Evolutionary conservation across 2,329 filamentous ascomycete species (phyloP).

Genomic region (Pseudopithomyces maydicus): DNA sequence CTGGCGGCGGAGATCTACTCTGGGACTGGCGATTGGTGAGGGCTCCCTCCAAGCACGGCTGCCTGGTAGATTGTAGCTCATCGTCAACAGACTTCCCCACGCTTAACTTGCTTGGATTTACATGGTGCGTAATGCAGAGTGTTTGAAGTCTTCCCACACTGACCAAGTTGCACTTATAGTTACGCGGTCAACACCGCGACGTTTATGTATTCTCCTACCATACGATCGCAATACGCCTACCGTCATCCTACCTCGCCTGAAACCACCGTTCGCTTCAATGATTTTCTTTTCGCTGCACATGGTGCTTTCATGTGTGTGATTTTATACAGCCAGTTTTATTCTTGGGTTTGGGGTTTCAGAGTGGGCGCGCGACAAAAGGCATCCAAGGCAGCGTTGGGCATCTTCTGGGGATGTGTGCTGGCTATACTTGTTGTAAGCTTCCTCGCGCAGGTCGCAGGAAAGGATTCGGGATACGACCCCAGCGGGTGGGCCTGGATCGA

Average conservation of each 20-base stretch:
- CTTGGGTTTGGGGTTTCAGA: constrained; percentile 75
- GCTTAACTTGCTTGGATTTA: constrained; percentile 73
- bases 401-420: constrained; percentile 71
- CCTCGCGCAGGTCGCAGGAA: constrained; percentile 50
- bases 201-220: constrained; percentile 78
- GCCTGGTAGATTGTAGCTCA: background rate
- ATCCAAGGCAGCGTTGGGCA: constrained; percentile 67
- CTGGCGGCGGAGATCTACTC: constrained; percentile 74
- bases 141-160: constrained; percentile 49
- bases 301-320: constrained; percentile 74
- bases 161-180: background rate
- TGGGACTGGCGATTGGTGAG: constrained; percentile 71
- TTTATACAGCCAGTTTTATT: constrained; percentile 77
- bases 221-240: constrained; percentile 81
- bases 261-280: constrained; percentile 87
- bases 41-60: background rate
- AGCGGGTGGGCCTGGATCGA: constrained; percentile 67
- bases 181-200: constrained; percentile 57
- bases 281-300: constrained; percentile 85
- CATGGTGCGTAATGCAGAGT: constrained; percentile 62
- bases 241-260: constrained; percentile 74
- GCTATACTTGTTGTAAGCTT: constrained; percentile 57
- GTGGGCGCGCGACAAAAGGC: constrained; percentile 60
- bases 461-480: constrained; percentile 52
- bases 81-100: constrained; percentile 71